These are phyloP conservation scores for Massarina eburnea DNA, from an alignment of 2,329 filamentous ascomycete genomes.

Conservation along the genomic window DNA sequence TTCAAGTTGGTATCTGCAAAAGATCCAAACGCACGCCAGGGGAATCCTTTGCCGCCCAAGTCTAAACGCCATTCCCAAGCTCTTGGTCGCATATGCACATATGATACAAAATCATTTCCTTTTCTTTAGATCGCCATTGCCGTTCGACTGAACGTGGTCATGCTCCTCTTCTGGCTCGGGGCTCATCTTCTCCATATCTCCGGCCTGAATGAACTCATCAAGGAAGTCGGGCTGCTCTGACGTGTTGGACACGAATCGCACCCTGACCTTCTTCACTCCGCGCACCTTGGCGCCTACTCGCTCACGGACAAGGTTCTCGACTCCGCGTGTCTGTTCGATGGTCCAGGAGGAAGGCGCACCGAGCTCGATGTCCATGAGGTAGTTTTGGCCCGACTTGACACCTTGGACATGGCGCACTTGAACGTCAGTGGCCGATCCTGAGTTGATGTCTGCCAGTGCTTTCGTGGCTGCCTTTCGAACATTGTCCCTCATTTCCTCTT, in stretches of 20 bases:
- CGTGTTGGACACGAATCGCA: constrained; percentile 78
- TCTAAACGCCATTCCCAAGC: constrained; percentile 21
- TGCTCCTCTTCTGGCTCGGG: constrained; percentile 35
- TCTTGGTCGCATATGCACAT: constrained; percentile 18
- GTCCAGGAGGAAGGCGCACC: constrained; percentile 77
- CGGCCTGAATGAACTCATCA: constrained; percentile 63
- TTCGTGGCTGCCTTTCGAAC: constrained; percentile 64
- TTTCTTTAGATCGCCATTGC: constrained; percentile 23
- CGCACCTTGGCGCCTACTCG: constrained; percentile 75
- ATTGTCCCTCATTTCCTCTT: constrained; percentile 75
- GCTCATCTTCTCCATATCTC: constrained; percentile 29
- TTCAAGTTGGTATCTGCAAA: constrained; percentile 4
- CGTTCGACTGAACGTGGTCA: constrained; percentile 30
- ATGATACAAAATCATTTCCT: constrained; percentile 22
- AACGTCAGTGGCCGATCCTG: constrained; percentile 53
- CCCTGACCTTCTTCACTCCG: constrained; percentile 78
- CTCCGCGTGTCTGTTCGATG: constrained; percentile 65
- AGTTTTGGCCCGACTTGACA: constrained; percentile 95
- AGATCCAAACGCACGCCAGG: constrained; percentile 12
- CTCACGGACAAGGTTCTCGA: constrained; percentile 75
- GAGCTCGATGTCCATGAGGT: constrained; percentile 86
- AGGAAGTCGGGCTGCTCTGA: constrained; percentile 60
- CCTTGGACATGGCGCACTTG: constrained; percentile 80
- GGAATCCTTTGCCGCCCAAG: constrained; percentile 20
- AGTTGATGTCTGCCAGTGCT: constrained; percentile 43